A percentile compares a stretch with the other conserved stretches of the same genome.
Evolutionary conservation across 129 eudicot genomes (phyloP).

Genomic region (Centella asiatica): DNA sequence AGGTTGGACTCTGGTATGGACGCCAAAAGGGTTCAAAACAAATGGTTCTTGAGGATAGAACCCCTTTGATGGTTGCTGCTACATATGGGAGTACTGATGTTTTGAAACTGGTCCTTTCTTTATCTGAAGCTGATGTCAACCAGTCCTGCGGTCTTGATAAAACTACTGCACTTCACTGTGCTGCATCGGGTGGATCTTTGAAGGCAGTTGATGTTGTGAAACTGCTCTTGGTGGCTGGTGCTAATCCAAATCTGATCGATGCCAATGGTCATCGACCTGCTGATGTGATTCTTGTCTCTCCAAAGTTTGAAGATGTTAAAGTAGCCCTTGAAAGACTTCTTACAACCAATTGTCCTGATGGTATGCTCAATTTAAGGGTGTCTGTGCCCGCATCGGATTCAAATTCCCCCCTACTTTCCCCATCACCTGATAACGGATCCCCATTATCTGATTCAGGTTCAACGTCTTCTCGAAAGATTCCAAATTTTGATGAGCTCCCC

Average conservation of each 20-base stretch:
- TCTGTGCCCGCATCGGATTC: background rate
- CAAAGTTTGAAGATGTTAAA: conserved; percentile 1
- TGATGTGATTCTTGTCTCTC: conserved; percentile 5
- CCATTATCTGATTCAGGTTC: background rate
- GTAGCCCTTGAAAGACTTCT: background rate
- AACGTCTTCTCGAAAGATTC: conserved; percentile 4
- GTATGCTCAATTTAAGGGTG: conserved; percentile 1
- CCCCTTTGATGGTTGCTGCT: conserved; percentile 9
- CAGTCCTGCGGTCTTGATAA: background rate
- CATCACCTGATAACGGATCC: background rate
- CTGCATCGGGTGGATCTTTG: conserved; percentile 1
- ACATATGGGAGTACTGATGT: conserved; percentile 3
- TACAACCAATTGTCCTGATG: background rate
- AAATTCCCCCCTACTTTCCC: background rate
- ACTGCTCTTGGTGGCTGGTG: background rate
- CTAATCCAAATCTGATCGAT: conserved; percentile 3
- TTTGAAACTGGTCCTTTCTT: background rate
- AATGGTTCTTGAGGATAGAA: conserved; percentile 6
- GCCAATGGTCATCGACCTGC: conserved; percentile 5
- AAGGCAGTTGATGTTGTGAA: background rate
- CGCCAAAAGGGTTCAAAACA: conserved; percentile 3
- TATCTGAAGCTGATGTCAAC: background rate
- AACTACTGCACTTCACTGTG: conserved; percentile 11
- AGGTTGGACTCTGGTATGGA: conserved; percentile 10
- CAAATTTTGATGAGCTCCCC: background rate